These are phyloP conservation scores for Phytopythium mirpurense DNA, from an alignment of 352 stramenopile genomes.

Conservation along the genomic window DNA sequence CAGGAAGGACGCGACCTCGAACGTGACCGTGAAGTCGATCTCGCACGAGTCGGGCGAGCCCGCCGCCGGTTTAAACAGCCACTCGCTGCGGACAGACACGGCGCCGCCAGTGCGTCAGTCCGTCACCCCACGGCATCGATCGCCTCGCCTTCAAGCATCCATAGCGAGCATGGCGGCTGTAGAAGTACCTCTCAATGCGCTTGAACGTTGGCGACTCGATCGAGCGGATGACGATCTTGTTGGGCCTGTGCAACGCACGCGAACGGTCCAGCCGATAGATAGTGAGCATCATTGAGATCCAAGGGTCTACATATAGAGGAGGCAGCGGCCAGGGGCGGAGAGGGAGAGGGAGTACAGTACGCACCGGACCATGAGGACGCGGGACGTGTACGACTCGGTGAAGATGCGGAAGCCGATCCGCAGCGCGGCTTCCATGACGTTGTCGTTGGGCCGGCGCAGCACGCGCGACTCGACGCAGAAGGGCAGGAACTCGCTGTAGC, in stretches of 20 bases:
- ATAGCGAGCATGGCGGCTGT: no score
- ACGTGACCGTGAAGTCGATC: constrained; percentile 77
- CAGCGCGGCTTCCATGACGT: constrained; percentile 75
- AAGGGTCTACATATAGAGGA: no score
- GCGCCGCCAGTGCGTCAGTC: neutral
- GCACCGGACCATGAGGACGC: constrained; percentile 71
- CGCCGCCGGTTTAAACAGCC: constrained; percentile 47
- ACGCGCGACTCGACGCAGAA: constrained; percentile 80
- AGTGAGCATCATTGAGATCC: no score
- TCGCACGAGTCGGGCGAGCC: constrained; percentile 52
- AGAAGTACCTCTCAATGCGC: constrained; percentile 76
- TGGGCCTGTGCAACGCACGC: constrained; percentile 22
- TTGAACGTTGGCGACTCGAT: constrained; percentile 86
- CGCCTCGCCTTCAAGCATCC: no score
- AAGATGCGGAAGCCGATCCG: constrained; percentile 79
- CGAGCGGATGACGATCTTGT: constrained; percentile 68
- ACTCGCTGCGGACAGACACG: constrained; percentile 35
- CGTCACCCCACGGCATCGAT: no score
- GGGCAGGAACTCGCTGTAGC: constrained; percentile 71
- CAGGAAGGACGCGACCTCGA: constrained; percentile 76
- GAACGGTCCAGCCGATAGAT: neutral
- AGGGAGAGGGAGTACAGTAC: neutral
- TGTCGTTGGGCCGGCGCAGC: constrained; percentile 59
- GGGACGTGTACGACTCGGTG: constrained; percentile 79
- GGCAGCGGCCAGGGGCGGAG: neutral